Percentiles rank a stretch among this genome's conserved stretches.
phyloP scores from a whole-genome alignment of 257 asterid genomes.

The Echites panduratus region DNA sequence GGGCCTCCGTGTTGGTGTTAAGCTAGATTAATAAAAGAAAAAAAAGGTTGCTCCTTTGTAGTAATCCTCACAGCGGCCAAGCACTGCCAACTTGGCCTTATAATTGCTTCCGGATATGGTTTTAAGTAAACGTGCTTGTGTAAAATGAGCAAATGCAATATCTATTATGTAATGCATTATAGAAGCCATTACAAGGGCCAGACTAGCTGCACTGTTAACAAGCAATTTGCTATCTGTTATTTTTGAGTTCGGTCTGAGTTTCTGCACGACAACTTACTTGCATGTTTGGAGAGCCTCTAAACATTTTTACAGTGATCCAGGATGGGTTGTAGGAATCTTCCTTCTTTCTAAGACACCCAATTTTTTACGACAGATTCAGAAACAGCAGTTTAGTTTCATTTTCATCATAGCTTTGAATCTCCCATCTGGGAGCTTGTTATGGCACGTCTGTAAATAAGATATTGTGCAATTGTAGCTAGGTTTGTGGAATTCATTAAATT shows the following conservation, averaged over 20 bases:
- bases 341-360: neutral
- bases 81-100: neutral
- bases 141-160: neutral
- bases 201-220: neutral
- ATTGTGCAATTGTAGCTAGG: neutral
- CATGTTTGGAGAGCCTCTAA: neutral
- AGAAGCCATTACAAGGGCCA: too few relatives aligned
- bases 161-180: neutral
- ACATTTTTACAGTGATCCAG: neutral
- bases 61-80: neutral
- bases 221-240: neutral
- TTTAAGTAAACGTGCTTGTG: neutral
- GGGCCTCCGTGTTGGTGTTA: neutral
- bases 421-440: neutral
- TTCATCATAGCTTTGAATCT: neutral
- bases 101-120: neutral
- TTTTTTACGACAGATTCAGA: neutral
- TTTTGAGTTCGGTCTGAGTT: neutral
- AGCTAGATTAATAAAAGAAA: neutral
- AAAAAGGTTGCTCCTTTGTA: too few relatives aligned
- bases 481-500: too few relatives aligned
- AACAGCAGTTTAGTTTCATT: neutral
- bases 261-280: neutral
- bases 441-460: neutral
- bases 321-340: neutral